Evolutionary conservation across 2,329 filamentous ascomycete species (phyloP), one percentile per base, ranked within the genome.

Genomic region (Helotiales sp.): DNA sequence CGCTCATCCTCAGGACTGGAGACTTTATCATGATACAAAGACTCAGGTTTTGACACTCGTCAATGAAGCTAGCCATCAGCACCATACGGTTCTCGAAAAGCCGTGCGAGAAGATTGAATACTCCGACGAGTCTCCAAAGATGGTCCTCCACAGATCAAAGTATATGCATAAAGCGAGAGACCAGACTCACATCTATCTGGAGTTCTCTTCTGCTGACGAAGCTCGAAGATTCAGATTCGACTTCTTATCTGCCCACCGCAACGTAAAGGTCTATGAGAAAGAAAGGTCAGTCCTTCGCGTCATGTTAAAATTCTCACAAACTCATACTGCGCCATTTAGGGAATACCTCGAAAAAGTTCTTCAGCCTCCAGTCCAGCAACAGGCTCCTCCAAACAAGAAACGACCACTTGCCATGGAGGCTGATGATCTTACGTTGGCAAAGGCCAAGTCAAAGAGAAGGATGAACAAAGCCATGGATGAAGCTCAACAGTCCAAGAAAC

Each of bases 301-400:
- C 12, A 15, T 15, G 13, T 19, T 15, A 13, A 31, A 19, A 13
- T 5, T 17, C 5, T 17, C 2, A n/a, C 12, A 3, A 13, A 25
- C 10, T 29, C n/a, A 33, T 34, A 52, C 47, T 24, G 10, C 3
- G 5, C n/a, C 15, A 6, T 12, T 15, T 25, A 57, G 44, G 2
- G 53, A 49, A 25, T 49, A 57, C 15, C 17, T 63, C 5, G 49
- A 57, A 3, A 63, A 27, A 34, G 40, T 49, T 3, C 60, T 62
- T 36, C 1, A 12, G n/a, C n/a, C n/a, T n/a, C n/a, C n/a, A n/a
- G n/a, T n/a, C n/a, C n/a, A n/a, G n/a, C n/a, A n/a, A n/a, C n/a
- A n/a, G n/a, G n/a, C n/a, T n/a, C n/a, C n/a, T n/a, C n/a, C 42
- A 5, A 49, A 44, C 7, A 19, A 5, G 2, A 30, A 31, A 47